Conservation (phyloP, 2,329 filamentous ascomycete genomes). For the Talaromyces amestolkiae region DNA sequence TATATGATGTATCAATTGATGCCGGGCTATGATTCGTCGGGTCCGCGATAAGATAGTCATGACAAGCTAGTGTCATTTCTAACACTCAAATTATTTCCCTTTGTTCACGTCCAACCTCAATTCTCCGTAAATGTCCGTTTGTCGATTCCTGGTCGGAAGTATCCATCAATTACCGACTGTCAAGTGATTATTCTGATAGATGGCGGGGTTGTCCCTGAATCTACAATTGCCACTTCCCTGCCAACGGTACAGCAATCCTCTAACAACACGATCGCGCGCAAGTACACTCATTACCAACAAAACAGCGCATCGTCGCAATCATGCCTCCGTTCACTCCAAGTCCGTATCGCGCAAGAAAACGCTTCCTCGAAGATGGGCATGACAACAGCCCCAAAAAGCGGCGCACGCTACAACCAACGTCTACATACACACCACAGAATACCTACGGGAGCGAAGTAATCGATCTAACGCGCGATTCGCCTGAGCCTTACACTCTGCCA, state of each 20-base stretch:
- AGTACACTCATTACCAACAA: not conserved
- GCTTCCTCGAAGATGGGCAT: not conserved
- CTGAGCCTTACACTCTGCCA: constrained; percentile 1
- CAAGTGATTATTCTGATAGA: not conserved
- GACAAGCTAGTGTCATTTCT: not conserved
- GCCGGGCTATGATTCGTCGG: not conserved
- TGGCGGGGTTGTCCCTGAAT: not conserved
- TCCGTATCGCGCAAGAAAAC: not conserved
- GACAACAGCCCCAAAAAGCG: not conserved
- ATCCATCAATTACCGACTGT: not conserved
- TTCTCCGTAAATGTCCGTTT: not conserved
- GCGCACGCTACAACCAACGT: not conserved
- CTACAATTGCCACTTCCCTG: not conserved
- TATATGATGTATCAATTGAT: too few species aligned
- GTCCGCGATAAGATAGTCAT: not conserved
- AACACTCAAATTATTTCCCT: not conserved
- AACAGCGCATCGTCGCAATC: not conserved
- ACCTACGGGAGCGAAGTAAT: not conserved
- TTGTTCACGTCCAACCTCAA: not conserved
- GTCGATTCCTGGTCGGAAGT: not conserved
- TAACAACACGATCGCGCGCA: not conserved
- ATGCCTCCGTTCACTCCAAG: not conserved
- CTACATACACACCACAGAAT: not conserved
- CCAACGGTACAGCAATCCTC: too few species aligned
- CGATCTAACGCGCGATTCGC: constrained; percentile 14